Conservation (phyloP, 2,329 filamentous ascomycete species). For the Penicillium janthinellum region DNA sequence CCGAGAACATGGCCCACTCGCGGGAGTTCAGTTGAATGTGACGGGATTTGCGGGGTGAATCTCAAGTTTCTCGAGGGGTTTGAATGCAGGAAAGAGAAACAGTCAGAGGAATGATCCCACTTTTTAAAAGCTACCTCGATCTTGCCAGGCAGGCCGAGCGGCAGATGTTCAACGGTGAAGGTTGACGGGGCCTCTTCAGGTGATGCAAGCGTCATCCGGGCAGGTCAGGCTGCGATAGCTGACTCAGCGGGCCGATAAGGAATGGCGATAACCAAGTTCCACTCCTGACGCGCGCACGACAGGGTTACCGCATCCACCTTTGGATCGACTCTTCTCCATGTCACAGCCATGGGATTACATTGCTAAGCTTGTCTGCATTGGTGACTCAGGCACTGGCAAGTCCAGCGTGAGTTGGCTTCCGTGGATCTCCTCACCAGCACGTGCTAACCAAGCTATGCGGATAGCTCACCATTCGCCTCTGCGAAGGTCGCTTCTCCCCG, state of each 20-base stretch:
- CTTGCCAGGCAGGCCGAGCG: not conserved
- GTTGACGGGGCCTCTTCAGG: constrained; percentile 17
- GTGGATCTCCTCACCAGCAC: not conserved
- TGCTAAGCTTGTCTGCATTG: constrained; percentile 96
- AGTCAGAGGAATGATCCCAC: not conserved
- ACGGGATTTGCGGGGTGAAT: not conserved
- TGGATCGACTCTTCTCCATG: constrained; percentile 37
- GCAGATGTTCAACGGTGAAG: constrained; percentile 1
- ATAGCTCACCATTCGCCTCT: constrained; percentile 88
- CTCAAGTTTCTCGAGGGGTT: not conserved
- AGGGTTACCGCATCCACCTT: constrained; percentile 4
- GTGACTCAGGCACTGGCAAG: constrained; percentile 95
- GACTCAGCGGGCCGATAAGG: constrained; percentile 33
- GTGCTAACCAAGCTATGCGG: constrained; percentile 18
- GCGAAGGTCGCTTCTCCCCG: constrained; percentile 90
- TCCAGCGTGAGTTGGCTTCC: constrained; percentile 59
- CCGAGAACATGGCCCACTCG: constrained; percentile 70
- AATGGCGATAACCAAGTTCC: constrained; percentile 13
- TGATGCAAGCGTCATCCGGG: constrained; percentile 40
- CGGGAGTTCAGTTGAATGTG: constrained; percentile 15
- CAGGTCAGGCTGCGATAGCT: constrained; percentile 38
- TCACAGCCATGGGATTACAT: constrained; percentile 90
- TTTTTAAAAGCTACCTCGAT: not conserved
- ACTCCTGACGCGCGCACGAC: constrained; percentile 6
- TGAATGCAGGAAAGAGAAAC: not conserved